A percentile compares a stretch with the other conserved stretches of the same genome.
These are phyloP conservation scores for Hypoxylon sp. DNA, from an alignment of 2,329 filamentous ascomycete species.

Conservation along the genomic window DNA sequence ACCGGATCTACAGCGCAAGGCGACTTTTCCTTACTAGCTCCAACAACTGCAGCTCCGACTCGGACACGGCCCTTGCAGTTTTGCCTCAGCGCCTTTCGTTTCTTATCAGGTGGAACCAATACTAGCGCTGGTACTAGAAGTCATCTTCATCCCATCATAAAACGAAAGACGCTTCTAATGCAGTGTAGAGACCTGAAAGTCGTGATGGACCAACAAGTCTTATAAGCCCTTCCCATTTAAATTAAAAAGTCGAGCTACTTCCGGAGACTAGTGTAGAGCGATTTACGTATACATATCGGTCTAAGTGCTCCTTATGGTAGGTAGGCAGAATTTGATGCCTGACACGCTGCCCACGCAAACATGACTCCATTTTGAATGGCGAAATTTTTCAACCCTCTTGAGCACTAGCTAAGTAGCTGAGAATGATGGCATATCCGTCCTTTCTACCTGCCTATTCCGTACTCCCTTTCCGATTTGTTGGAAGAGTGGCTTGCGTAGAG, in stretches of 20 bases:
- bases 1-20: slow-evolving; percentile 24
- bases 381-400: background rate
- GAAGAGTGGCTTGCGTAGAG: slow-evolving; percentile 3
- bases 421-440: slow-evolving; percentile 6
- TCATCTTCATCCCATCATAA: background rate
- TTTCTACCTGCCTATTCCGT: slow-evolving; percentile 17
- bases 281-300: slow-evolving; percentile 16
- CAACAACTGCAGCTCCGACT: background rate
- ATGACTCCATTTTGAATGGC: slow-evolving; percentile 15
- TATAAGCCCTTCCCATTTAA: too few species aligned
- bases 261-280: too few species aligned
- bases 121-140: background rate
- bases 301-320: slow-evolving; percentile 25
- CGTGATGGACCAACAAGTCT: background rate
- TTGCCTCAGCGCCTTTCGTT: background rate
- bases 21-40: slow-evolving; percentile 1
- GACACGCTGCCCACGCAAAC: slow-evolving; percentile 12
- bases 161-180: background rate
- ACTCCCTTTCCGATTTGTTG: slow-evolving; percentile 10
- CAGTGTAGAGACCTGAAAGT: background rate
- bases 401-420: slow-evolving; percentile 3
- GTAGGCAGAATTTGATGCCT: slow-evolving; percentile 15
- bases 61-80: background rate
- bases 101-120: background rate
- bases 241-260: too few species aligned